A percentile compares a stretch with the other conserved stretches of the same genome.
These are phyloP conservation scores for Fusarium coffeatum DNA, from an alignment of 2,329 filamentous ascomycete genomes.

Conservation along the genomic window DNA sequence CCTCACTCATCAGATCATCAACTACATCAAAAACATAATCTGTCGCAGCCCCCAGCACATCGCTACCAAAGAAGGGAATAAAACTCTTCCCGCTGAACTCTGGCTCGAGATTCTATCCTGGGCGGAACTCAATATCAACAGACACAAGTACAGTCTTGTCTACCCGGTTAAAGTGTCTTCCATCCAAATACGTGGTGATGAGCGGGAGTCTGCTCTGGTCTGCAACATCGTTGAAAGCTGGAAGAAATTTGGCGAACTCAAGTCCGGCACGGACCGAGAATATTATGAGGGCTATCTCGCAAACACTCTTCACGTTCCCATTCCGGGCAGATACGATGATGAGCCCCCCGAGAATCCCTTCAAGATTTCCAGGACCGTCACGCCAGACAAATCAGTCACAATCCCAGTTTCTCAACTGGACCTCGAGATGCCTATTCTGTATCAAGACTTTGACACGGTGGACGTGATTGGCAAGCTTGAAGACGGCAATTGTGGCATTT, in stretches of 20 bases:
- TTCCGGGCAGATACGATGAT: fast-evolving
- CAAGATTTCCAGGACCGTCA: background rate
- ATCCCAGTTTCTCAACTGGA: background rate
- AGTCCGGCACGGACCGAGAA: fast-evolving
- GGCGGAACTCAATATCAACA: background rate
- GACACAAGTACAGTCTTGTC: background rate
- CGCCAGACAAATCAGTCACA: fast-evolving
- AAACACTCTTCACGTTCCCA: background rate
- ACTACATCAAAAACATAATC: background rate
- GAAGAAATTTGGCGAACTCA: background rate
- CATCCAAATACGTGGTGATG: fast-evolving
- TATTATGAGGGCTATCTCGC: background rate
- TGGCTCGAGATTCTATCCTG: background rate
- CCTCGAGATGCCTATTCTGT: background rate
- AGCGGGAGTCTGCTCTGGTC: background rate
- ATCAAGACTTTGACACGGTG: fast-evolving
- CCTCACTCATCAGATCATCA: background rate
- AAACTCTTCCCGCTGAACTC: background rate
- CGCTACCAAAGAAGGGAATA: background rate
- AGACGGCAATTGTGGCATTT: background rate
- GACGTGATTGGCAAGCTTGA: background rate
- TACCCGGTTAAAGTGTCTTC: background rate
- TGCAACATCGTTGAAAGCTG: background rate
- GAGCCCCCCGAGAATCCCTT: background rate
- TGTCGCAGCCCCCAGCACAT: fast-evolving